Evolutionary conservation across 176 grass and related monocot species (phyloP), one percentile per base, ranked within the genome.

Genomic region (Aegilops umbellulata): DNA sequence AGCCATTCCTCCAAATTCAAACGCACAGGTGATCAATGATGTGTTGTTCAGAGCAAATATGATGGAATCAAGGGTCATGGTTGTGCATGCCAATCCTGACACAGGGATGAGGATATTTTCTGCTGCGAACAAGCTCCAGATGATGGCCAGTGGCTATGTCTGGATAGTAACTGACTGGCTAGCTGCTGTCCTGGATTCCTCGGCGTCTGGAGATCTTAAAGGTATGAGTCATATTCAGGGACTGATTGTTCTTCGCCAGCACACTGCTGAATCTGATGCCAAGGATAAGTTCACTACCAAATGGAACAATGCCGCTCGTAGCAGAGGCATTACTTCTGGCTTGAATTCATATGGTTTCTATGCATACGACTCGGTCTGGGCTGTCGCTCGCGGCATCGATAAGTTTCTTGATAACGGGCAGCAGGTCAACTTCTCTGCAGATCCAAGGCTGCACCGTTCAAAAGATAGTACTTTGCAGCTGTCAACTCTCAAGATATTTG

Each of bases 101-200:
- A 58, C 90, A 6, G 93, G 93, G 13, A 83, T 95, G 86, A 80
- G 63, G 29, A 77, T 95, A 64, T 93, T 95, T 91, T 92, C 88
- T 76, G 36, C 6, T 2, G 91, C 91, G 26, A 87, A 89, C 32
- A 88, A 86, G 42, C 83, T 93, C 26, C 83, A 68, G 38, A 95
- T 95, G 93, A 84, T 88, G 32, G 65, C 25, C 77, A 79, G 68
- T 64, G 93, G 91, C 46, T 95, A 95, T 73, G 94, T 93, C 9
- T 95, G 94, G 94, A 95, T 95, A 49, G 91, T 88, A 80, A 93
- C 94, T 26, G 91, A 93, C 77, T 93, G 94, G 94, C 89, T 93
- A 30, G 90, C 94, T 76, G 78, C 94, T 74, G 91, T 93, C 83
- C 47, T 93, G 82, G 94, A 95, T 84, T 95, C 89, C 26, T 89